Conservation (phyloP, 1,284 basidiomycete species). For the Trametes polyzona region DNA sequence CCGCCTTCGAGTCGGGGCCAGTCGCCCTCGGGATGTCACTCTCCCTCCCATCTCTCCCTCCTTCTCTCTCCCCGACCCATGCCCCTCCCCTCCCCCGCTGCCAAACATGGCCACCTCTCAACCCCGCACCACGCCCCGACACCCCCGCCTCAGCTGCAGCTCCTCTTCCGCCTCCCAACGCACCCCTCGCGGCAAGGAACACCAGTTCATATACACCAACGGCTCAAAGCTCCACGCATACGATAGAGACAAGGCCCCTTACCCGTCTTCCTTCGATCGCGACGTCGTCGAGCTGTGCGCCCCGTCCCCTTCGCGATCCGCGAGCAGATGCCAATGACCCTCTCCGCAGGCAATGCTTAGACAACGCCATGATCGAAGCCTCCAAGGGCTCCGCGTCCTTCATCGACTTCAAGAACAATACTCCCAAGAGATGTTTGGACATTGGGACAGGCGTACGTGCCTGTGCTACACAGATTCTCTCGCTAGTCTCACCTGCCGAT, state of each 20-base stretch:
- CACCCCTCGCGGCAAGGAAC: slow-evolving; percentile 64
- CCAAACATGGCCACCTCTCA: slow-evolving; percentile 17
- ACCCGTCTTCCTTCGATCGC: slow-evolving; percentile 67
- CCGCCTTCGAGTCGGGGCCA: slow-evolving; percentile 12
- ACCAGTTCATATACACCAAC: slow-evolving; percentile 58
- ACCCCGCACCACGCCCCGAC: slow-evolving; percentile 18
- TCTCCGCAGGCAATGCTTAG: slow-evolving; percentile 54
- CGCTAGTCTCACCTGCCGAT: slow-evolving; percentile 1
- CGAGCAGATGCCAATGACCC: neutral
- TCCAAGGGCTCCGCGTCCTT: slow-evolving; percentile 57
- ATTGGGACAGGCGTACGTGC: slow-evolving; percentile 69
- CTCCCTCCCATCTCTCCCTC: slow-evolving; percentile 15
- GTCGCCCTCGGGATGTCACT: slow-evolving; percentile 10
- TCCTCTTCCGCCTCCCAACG: slow-evolving; percentile 16
- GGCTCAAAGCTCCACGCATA: slow-evolving; percentile 68
- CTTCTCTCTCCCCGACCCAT: slow-evolving; percentile 9
- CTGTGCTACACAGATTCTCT: neutral
- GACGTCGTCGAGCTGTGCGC: slow-evolving; percentile 68
- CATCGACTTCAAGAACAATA: slow-evolving; percentile 50
- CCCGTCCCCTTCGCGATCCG: neutral
- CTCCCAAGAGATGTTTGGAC: slow-evolving; percentile 59
- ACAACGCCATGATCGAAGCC: slow-evolving; percentile 55
- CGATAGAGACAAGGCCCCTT: slow-evolving; percentile 74
- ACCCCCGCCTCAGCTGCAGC: slow-evolving; percentile 28
- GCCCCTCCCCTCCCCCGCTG: slow-evolving; percentile 5